These are phyloP conservation scores for Chalciporus piperatus DNA, from an alignment of 768 basidiomycete species.

Conservation along the genomic window DNA sequence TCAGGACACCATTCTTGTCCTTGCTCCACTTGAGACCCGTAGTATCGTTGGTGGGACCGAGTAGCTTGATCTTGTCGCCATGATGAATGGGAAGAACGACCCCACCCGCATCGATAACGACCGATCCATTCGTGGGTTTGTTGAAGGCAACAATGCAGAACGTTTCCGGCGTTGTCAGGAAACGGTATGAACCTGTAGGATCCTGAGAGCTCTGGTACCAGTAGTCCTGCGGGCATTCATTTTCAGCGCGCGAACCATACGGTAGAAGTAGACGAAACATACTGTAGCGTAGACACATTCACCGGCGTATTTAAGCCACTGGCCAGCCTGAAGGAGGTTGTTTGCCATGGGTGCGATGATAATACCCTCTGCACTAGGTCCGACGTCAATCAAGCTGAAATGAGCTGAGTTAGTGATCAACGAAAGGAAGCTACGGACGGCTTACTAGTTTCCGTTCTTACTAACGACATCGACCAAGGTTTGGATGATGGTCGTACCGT, in stretches of 20 bases:
- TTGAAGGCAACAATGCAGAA: conserved; percentile 50
- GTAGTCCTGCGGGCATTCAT: conserved; percentile 34
- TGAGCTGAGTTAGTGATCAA: not conserved
- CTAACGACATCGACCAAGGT: conserved; percentile 56
- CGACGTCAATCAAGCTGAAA: conserved; percentile 47
- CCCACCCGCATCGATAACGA: conserved; percentile 35
- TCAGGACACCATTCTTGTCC: conserved; percentile 29
- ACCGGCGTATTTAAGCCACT: conserved; percentile 50
- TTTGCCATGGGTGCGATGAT: conserved; percentile 48
- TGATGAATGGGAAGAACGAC: conserved; percentile 41
- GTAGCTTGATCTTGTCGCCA: conserved; percentile 43
- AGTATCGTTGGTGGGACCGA: conserved; percentile 28
- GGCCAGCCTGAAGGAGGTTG: conserved; percentile 48
- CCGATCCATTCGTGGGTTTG: conserved; percentile 30
- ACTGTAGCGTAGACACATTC: conserved; percentile 54
- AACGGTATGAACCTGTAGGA: conserved; percentile 35
- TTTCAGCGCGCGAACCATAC: not conserved
- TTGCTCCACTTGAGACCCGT: conserved; percentile 31
- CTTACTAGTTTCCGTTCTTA: conserved; percentile 63
- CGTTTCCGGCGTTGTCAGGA: conserved; percentile 47
- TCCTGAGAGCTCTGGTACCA: conserved; percentile 49
- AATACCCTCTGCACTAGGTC: conserved; percentile 53
- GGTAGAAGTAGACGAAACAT: conserved; percentile 10
- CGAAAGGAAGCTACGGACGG: not conserved
- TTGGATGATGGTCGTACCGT: conserved; percentile 46